A percentile compares a stretch with the other conserved stretches of the same genome.
phyloP scores from a whole-genome alignment of 1,284 basidiomycete genomes.

The Moniliella sp. region DNA sequence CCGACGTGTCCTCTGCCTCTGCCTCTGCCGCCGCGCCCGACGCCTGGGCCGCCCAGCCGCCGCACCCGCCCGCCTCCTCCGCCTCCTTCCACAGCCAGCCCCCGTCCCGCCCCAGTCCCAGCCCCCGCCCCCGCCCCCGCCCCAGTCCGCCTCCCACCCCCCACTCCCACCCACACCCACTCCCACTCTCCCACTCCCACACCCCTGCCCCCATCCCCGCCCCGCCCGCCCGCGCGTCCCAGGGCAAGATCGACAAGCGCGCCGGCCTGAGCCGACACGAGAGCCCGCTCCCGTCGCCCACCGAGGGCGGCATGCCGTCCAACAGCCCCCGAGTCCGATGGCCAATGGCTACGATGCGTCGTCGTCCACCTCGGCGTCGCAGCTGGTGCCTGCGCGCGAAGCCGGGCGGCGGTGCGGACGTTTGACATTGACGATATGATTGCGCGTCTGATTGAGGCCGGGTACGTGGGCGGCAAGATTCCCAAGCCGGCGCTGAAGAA shows the following conservation, averaged over 20 bases:
- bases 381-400: neutral
- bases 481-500: conserved; percentile 93
- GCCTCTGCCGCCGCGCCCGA: no score
- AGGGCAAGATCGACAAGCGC: conserved; percentile 20
- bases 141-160: no score
- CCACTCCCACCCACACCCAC: no score
- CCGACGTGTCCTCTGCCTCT: neutral
- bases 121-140: no score
- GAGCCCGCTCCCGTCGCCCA: conserved; percentile 19
- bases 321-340: conserved; percentile 3
- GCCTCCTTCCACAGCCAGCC: no score
- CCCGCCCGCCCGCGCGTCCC: no score
- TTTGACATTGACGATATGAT: conserved; percentile 99
- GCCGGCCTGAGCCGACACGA: conserved; percentile 24
- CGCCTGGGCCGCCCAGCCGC: no score
- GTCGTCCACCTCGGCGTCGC: neutral
- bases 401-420: conserved; percentile 27
- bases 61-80: no score
- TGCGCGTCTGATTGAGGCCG: conserved; percentile 76
- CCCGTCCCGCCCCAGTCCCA: no score
- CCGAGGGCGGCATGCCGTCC: conserved; percentile 11
- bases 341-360: neutral
- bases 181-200: no score
- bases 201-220: no score
- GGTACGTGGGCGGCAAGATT: conserved; percentile 94